phyloP scores from a whole-genome alignment of 805 yeast genomes.

The Wickerhamomyces kurtzmanii region DNA sequence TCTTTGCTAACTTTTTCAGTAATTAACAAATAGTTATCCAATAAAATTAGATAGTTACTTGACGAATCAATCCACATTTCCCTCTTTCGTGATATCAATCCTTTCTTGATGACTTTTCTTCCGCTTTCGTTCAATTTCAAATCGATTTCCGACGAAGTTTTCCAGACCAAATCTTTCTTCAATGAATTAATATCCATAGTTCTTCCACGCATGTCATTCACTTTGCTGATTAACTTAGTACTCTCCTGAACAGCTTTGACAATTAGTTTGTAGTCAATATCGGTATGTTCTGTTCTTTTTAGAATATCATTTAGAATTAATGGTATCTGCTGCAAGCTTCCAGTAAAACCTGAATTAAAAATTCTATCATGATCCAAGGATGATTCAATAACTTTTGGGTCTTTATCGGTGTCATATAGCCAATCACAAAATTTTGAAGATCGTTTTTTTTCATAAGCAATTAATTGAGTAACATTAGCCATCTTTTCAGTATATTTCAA shows the following conservation, averaged over 20 bases:
- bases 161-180: conserved; percentile 44
- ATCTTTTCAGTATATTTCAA: conserved; percentile 49
- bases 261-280: conserved; percentile 42
- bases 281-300: conserved; percentile 33
- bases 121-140: conserved; percentile 42
- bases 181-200: conserved; percentile 52
- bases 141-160: conserved; percentile 34
- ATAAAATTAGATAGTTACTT: conserved; percentile 40
- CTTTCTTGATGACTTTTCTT: conserved; percentile 48
- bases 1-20: conserved; percentile 37
- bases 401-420: conserved; percentile 42
- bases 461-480: conserved; percentile 50
- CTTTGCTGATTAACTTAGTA: conserved; percentile 42
- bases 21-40: conserved; percentile 64
- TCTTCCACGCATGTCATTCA: conserved; percentile 50
- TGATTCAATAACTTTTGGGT: conserved; percentile 28
- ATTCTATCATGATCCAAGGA: conserved; percentile 42
- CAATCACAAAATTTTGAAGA: conserved; percentile 42
- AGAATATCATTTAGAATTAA: conserved; percentile 52
- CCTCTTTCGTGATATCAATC: conserved; percentile 49
- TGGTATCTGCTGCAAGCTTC: conserved; percentile 47
- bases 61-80: conserved; percentile 54
- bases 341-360: conserved; percentile 46
- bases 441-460: conserved; percentile 32
- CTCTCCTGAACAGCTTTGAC: conserved; percentile 45